These are phyloP conservation scores for Pilasporangium apinafurcum DNA, from an alignment of 352 stramenopile genomes.

Conservation along the genomic window DNA sequence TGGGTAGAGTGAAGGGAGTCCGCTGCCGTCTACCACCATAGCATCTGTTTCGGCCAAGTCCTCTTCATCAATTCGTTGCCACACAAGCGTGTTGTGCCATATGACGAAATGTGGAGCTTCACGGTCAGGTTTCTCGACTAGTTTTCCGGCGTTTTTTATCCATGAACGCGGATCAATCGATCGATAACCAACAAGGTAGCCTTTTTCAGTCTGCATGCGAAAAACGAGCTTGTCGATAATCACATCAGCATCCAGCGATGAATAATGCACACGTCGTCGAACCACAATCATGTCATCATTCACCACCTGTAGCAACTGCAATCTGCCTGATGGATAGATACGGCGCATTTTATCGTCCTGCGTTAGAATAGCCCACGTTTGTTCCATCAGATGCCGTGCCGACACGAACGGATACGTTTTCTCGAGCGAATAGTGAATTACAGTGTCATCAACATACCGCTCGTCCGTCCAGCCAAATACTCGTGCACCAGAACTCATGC, in stretches of 20 bases:
- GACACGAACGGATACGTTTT: conserved; percentile 21
- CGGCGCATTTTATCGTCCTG: conserved; percentile 39
- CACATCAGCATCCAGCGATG: conserved; percentile 33
- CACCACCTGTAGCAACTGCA: conserved; percentile 40
- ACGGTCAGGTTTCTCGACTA: too few species aligned
- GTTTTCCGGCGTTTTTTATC: conserved; percentile 5
- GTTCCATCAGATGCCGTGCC: conserved; percentile 27
- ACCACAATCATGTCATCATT: conserved; percentile 42
- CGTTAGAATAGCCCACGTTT: conserved; percentile 47
- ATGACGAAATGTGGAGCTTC: conserved; percentile 4
- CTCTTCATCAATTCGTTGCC: conserved; percentile 3
- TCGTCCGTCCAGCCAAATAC: conserved; percentile 45
- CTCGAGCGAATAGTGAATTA: conserved; percentile 33
- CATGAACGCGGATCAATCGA: conserved; percentile 11
- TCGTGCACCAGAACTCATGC: conserved; percentile 31
- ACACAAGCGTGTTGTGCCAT: conserved; percentile 8
- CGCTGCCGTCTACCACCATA: too few species aligned
- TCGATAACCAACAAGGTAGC: conserved; percentile 39
- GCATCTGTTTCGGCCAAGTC: conserved; percentile 1
- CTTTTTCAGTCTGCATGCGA: conserved; percentile 20
- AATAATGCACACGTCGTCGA: conserved; percentile 39
- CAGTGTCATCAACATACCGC: conserved; percentile 40
- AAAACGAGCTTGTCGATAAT: conserved; percentile 55
- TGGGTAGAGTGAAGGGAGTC: too few species aligned
- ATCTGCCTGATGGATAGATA: too few species aligned